phyloP scores from a whole-genome alignment of 2,329 filamentous ascomycete species.

The Neophaeococcomyces aloes region DNA sequence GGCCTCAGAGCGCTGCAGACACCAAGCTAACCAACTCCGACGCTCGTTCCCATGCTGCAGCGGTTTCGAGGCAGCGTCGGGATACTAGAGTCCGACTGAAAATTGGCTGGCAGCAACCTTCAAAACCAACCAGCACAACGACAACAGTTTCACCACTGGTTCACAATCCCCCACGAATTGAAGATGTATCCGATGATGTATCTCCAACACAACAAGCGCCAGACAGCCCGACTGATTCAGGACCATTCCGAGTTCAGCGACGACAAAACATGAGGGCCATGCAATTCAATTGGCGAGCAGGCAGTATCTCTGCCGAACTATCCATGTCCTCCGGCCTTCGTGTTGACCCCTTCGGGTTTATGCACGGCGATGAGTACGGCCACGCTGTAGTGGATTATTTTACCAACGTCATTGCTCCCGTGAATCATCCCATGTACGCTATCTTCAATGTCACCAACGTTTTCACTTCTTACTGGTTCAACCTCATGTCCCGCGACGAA shows the following conservation, averaged over 20 bases:
- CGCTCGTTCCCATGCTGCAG: conserved; percentile 7
- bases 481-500: conserved; percentile 6
- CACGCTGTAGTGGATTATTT: conserved; percentile 4
- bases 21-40: conserved; percentile 5
- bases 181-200: neutral
- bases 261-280: conserved; percentile 8
- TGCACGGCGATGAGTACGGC: neutral
- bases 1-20: conserved; percentile 1
- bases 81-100: conserved; percentile 1
- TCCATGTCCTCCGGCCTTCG: neutral
- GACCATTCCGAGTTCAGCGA: neutral
- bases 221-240: neutral
- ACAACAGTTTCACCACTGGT: neutral
- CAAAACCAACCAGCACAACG: neutral
- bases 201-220: neutral
- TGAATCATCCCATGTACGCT: conserved; percentile 5
- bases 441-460: conserved; percentile 8
- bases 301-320: neutral
- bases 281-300: conserved; percentile 8
- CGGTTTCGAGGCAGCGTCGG: conserved; percentile 6
- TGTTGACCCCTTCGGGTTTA: conserved; percentile 2
- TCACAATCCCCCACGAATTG: neutral
- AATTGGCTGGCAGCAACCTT: neutral
- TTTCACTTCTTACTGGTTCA: conserved; percentile 6
- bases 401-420: conserved; percentile 2